Evolutionary conservation across 2,329 filamentous ascomycete species (phyloP).

Genomic region (Talaromyces marneffei): DNA sequence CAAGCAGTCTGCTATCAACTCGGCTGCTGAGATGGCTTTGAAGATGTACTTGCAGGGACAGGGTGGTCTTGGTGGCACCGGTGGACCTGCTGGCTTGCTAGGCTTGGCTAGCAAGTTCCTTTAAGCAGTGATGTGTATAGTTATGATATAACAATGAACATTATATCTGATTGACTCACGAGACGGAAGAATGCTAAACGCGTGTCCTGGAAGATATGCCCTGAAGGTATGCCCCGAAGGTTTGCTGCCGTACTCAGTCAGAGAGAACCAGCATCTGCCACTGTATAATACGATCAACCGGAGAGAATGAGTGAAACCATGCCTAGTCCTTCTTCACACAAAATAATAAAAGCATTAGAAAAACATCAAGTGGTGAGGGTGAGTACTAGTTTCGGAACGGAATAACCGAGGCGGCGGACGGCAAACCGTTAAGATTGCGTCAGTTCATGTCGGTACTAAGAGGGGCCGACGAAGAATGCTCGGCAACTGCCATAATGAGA

Average conservation of each 20-base stretch:
- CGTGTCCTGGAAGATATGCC: not conserved
- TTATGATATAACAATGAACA: not conserved
- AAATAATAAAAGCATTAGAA: no score
- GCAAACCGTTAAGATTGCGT: not conserved
- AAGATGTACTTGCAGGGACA: constrained; percentile 88
- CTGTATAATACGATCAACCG: not conserved
- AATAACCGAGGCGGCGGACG: not conserved
- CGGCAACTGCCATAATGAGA: not conserved
- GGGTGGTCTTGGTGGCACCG: constrained; percentile 45
- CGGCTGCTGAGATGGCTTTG: constrained; percentile 78
- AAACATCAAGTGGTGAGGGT: not conserved
- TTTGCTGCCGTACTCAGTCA: not conserved
- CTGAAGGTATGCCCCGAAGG: not conserved
- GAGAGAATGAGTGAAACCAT: not conserved
- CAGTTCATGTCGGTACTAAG: not conserved
- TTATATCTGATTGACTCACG: not conserved
- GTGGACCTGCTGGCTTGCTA: constrained; percentile 49
- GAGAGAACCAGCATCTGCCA: not conserved
- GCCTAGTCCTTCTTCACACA: no score
- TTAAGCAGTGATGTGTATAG: constrained; percentile 6
- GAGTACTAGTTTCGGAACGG: not conserved
- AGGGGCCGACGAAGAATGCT: not conserved
- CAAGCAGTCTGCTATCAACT: constrained; percentile 74
- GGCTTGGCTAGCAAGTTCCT: constrained; percentile 58
- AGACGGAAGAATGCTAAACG: not conserved